These are phyloP conservation scores for Juglanconis oblonga DNA, from an alignment of 2,329 filamentous ascomycete species.

Conservation along the genomic window DNA sequence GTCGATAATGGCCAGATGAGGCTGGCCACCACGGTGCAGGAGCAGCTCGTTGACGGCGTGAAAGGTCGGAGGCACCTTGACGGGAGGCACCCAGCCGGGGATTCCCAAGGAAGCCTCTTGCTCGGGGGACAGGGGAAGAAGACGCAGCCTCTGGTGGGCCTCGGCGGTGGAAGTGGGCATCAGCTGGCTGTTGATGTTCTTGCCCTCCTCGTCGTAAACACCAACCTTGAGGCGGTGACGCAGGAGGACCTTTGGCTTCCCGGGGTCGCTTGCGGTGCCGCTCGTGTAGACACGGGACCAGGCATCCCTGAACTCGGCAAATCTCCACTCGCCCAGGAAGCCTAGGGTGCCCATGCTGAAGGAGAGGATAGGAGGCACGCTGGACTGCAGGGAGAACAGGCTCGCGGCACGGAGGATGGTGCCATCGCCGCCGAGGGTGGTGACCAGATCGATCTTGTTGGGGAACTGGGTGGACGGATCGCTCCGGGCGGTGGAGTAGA, in stretches of 20 bases:
- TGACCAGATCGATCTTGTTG: conserved; percentile 80
- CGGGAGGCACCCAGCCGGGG: conserved; percentile 12
- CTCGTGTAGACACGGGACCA: conserved; percentile 92
- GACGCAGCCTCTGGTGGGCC: conserved; percentile 35
- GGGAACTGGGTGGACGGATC: conserved; percentile 55
- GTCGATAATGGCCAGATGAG: conserved; percentile 88
- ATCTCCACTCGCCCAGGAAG: conserved; percentile 96
- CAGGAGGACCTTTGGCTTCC: conserved; percentile 77
- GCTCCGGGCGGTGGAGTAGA: conserved; percentile 58
- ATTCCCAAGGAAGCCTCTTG: conserved; percentile 16
- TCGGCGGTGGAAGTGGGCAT: conserved; percentile 46
- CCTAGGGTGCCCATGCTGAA: conserved; percentile 97
- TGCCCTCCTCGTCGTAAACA: conserved; percentile 69
- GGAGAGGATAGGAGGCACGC: conserved; percentile 85
- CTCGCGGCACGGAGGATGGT: conserved; percentile 84
- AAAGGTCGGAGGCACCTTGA: conserved; percentile 38
- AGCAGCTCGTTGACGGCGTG: conserved; percentile 93
- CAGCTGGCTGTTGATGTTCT: conserved; percentile 53
- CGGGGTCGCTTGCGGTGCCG: conserved; percentile 39
- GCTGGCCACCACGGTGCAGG: conserved; percentile 84
- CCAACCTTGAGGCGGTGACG: conserved; percentile 85
- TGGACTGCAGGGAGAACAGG: conserved; percentile 75
- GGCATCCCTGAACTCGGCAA: conserved; percentile 85
- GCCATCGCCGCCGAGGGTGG: conserved; percentile 90
- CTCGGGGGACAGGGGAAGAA: conserved; percentile 19